Evolutionary conservation across 2,329 filamentous ascomycete species (phyloP).

Genomic region (Pseudopyrenochaeta lycopersici): DNA sequence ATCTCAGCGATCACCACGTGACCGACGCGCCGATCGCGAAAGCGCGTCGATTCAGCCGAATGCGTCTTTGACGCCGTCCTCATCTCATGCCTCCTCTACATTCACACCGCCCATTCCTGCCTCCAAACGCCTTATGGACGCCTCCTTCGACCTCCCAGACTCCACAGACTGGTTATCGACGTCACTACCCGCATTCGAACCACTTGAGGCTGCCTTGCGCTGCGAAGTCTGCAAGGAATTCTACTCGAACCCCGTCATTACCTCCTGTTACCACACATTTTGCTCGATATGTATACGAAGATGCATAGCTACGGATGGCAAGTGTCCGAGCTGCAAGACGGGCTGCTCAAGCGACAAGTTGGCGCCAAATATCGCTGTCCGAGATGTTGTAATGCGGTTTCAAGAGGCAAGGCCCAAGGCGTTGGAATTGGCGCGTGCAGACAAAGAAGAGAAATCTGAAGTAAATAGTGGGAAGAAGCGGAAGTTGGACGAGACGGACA

Average conservation of each 20-base stretch:
- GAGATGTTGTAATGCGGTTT: constrained; percentile 86
- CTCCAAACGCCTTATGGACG: constrained; percentile 34
- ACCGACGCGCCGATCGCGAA: constrained; percentile 10
- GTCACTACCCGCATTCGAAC: constrained; percentile 69
- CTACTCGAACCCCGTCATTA: constrained; percentile 93
- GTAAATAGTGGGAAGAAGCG: constrained; percentile 52
- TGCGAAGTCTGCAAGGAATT: constrained; percentile 99
- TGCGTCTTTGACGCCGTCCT: constrained; percentile 14
- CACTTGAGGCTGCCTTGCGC: constrained; percentile 84
- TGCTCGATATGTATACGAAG: constrained; percentile 95
- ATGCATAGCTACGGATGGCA: constrained; percentile 81
- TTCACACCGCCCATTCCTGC: constrained; percentile 2
- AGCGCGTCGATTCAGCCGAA: constrained; percentile 16
- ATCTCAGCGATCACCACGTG: constrained; percentile 18
- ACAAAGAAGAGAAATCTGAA: constrained; percentile 32
- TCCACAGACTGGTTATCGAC: constrained; percentile 87
- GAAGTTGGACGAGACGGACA: constrained; percentile 61
- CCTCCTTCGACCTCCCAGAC: constrained; percentile 66
- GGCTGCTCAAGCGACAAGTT: constrained; percentile 85
- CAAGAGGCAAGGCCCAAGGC: constrained; percentile 68
- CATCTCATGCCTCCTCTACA: constrained; percentile 10
- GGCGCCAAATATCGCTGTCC: constrained; percentile 82
- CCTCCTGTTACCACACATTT: constrained; percentile 93
- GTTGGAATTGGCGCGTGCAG: constrained; percentile 69
- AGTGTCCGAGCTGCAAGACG: constrained; percentile 84